phyloP scores from a whole-genome alignment of 257 asterid genomes.

The Solanum megistacrolobum region DNA sequence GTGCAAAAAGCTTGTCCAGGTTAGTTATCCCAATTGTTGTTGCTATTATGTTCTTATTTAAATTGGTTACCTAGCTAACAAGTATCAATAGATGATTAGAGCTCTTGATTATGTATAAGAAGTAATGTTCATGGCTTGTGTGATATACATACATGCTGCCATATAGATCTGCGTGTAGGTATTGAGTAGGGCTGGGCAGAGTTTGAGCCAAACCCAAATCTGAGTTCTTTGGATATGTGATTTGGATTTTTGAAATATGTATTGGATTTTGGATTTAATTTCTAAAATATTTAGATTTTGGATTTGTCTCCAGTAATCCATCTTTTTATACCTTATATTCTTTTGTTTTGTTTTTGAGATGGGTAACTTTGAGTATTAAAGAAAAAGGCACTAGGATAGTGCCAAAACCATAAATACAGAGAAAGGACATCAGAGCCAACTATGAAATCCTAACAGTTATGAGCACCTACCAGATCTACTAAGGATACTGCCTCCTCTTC shows the following conservation, averaged over 20 bases:
- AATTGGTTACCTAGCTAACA: background rate
- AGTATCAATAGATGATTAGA: background rate
- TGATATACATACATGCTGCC: background rate
- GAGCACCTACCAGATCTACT: background rate
- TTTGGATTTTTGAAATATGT: background rate
- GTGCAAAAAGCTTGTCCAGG: constrained; percentile 43
- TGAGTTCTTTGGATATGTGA: background rate
- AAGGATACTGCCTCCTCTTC: background rate
- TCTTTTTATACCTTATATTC: background rate
- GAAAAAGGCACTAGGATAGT: background rate
- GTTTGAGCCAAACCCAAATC: background rate
- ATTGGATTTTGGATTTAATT: background rate
- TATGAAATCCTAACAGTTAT: background rate
- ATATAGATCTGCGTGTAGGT: background rate
- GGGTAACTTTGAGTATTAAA: background rate
- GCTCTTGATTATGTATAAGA: background rate
- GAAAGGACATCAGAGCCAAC: background rate
- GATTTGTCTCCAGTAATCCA: background rate
- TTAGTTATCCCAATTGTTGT: background rate
- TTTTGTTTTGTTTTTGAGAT: background rate
- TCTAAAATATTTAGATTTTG: background rate
- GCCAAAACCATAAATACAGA: background rate
- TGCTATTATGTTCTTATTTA: background rate
- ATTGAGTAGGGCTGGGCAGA: background rate
- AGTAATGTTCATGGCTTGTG: background rate